A percentile compares a stretch with the other conserved stretches of the same genome.
These are phyloP conservation scores for Naganishia albida DNA, from an alignment of 1,284 basidiomycete species.

Conservation along the genomic window DNA sequence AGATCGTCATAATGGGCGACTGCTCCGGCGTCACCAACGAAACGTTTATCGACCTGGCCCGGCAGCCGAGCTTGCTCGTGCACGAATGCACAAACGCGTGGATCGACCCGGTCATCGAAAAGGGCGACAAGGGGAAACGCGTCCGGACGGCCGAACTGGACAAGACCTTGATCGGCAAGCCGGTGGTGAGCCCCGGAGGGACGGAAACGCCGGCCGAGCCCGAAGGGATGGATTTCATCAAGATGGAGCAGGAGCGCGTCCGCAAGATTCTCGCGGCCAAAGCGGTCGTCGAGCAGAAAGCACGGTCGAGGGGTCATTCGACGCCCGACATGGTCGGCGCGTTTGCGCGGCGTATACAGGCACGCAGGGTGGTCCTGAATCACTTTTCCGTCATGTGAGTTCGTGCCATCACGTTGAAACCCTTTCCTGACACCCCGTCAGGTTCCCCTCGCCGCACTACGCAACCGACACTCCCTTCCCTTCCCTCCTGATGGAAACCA, in stretches of 20 bases:
- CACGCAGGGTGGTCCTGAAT: conserved; percentile 72
- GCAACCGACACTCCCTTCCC: conserved; percentile 41
- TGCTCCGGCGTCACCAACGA: conserved; percentile 48
- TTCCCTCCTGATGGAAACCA: conserved; percentile 56
- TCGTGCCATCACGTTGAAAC: neutral
- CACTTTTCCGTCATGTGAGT: conserved; percentile 75
- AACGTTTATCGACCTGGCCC: conserved; percentile 43
- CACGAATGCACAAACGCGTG: conserved; percentile 85
- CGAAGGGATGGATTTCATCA: conserved; percentile 32
- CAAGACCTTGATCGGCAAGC: conserved; percentile 43
- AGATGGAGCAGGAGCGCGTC: conserved; percentile 25
- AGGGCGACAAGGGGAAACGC: conserved; percentile 44
- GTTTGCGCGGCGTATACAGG: conserved; percentile 69
- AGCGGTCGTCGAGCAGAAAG: conserved; percentile 41
- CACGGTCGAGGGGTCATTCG: conserved; percentile 72
- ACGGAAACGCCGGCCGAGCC: conserved; percentile 12
- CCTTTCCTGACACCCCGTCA: conserved; percentile 28
- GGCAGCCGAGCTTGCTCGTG: conserved; percentile 47
- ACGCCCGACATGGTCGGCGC: conserved; percentile 77
- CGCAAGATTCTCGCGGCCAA: conserved; percentile 19
- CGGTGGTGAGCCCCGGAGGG: conserved; percentile 19
- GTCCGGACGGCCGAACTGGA: conserved; percentile 45
- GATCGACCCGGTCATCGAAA: conserved; percentile 60
- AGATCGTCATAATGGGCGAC: conserved; percentile 51
- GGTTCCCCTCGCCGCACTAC: conserved; percentile 44